Conservation (phyloP, 169 alveolate genomes). For the Plasmodium gonderi region DNA sequence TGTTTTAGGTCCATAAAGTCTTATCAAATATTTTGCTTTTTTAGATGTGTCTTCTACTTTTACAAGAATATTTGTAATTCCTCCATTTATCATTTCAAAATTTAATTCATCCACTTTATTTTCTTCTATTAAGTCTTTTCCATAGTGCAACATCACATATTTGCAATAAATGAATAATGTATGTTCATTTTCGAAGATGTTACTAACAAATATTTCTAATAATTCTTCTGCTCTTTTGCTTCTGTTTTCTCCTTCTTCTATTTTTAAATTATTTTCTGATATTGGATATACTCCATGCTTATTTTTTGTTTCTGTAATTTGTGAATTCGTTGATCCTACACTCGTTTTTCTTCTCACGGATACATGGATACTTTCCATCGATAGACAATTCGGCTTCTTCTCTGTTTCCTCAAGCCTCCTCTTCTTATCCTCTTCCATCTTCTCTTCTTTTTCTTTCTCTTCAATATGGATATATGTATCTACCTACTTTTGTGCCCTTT, state of each 20-base stretch:
- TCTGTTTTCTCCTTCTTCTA: slow-evolving; percentile 10
- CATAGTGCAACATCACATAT: slow-evolving; percentile 55
- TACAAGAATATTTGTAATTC: slow-evolving; percentile 80
- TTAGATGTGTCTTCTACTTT: slow-evolving; percentile 76
- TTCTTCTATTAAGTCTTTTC: slow-evolving; percentile 38
- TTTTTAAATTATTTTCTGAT: slow-evolving; percentile 2
- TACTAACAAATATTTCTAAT: slow-evolving; percentile 2
- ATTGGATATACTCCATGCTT: slow-evolving; percentile 26
- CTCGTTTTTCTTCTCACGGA: background rate
- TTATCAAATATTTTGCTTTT: slow-evolving; percentile 70
- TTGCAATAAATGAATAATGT: slow-evolving; percentile 43
- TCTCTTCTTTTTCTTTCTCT: background rate
- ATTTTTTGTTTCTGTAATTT: slow-evolving; percentile 29
- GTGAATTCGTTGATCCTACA: background rate
- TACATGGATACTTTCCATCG: background rate
- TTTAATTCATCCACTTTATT: slow-evolving; percentile 7
- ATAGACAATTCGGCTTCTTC: background rate
- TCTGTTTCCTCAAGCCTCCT: background rate
- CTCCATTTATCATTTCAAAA: slow-evolving; percentile 76
- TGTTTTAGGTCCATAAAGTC: slow-evolving; percentile 83
- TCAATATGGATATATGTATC: background rate
- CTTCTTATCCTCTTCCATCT: background rate
- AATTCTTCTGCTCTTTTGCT: slow-evolving; percentile 11
- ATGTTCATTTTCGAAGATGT: slow-evolving; percentile 46
- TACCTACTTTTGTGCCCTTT: too few relatives aligned